These are phyloP conservation scores for Williopsis jadinii DNA, from an alignment of 1,139 yeast species.

Conservation along the genomic window DNA sequence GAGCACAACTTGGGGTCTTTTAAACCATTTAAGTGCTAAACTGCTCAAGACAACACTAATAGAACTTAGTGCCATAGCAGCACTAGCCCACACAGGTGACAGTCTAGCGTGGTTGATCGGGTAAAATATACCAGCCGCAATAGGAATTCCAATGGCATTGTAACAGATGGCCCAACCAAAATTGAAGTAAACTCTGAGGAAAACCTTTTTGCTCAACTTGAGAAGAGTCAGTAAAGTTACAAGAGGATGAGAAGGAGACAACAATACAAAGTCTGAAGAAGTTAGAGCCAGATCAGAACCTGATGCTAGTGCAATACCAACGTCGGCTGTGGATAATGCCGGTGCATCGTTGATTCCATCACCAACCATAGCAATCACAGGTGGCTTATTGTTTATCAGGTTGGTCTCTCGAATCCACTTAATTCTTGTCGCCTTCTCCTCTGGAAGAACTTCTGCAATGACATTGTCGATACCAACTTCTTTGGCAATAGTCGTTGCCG, in stretches of 20 bases:
- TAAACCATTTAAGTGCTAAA: slow-evolving; percentile 41
- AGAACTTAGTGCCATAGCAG: slow-evolving; percentile 63
- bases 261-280: slow-evolving; percentile 51
- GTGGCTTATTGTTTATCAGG: slow-evolving; percentile 4
- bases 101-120: slow-evolving; percentile 46
- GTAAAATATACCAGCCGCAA: slow-evolving; percentile 58
- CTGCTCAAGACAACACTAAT: slow-evolving; percentile 53
- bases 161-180: slow-evolving; percentile 50
- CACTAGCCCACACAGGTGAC: slow-evolving; percentile 61
- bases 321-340: slow-evolving; percentile 51
- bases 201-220: slow-evolving; percentile 39
- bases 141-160: slow-evolving; percentile 49
- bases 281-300: slow-evolving; percentile 56
- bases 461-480: slow-evolving; percentile 60
- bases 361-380: slow-evolving; percentile 46
- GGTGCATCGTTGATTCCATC: slow-evolving; percentile 64
- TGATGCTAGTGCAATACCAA: slow-evolving; percentile 52
- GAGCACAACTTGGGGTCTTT: slow-evolving; percentile 27
- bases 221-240: slow-evolving; percentile 41
- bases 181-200: slow-evolving; percentile 46
- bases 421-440: slow-evolving; percentile 58
- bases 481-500: slow-evolving; percentile 62
- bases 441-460: slow-evolving; percentile 70
- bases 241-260: slow-evolving; percentile 41
- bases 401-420: slow-evolving; percentile 41